Percentiles rank a stretch among this genome's conserved stretches.
phyloP scores from a whole-genome alignment of 768 basidiomycete species.

The Porphyrellus cyaneotinctus region DNA sequence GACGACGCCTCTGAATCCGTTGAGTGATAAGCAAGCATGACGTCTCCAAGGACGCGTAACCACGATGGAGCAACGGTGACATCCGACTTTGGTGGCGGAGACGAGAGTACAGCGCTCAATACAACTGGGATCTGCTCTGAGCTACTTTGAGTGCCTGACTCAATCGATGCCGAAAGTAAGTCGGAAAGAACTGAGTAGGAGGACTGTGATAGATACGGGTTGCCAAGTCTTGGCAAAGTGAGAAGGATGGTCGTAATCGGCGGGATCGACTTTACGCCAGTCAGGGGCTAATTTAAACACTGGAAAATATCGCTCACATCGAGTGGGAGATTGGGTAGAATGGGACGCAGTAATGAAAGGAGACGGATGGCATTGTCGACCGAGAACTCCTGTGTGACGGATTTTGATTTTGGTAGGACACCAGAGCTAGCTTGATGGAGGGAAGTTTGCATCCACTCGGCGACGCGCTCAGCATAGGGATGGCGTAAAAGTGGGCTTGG shows the following conservation, averaged over 20 bases:
- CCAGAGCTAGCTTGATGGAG: slow-evolving; percentile 63
- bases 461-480: slow-evolving; percentile 80
- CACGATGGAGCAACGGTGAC: slow-evolving; percentile 67
- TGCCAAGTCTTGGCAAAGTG: slow-evolving; percentile 79
- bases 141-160: slow-evolving; percentile 47
- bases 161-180: slow-evolving; percentile 56
- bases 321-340: slow-evolving; percentile 56
- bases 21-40: slow-evolving; percentile 60
- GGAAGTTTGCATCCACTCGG: slow-evolving; percentile 70
- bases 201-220: slow-evolving; percentile 84
- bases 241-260: slow-evolving; percentile 68
- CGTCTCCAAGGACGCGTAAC: slow-evolving; percentile 71
- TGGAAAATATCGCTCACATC: slow-evolving; percentile 48
- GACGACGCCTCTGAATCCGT: slow-evolving; percentile 49
- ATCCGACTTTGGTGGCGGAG: slow-evolving; percentile 69
- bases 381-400: slow-evolving; percentile 48
- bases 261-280: slow-evolving; percentile 56
- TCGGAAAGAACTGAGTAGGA: slow-evolving; percentile 84
- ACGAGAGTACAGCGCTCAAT: slow-evolving; percentile 63
- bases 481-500: slow-evolving; percentile 75
- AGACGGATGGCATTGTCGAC: slow-evolving; percentile 76
- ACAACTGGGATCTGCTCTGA: slow-evolving; percentile 56
- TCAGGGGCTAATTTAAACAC: slow-evolving; percentile 12
- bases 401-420: slow-evolving; percentile 58
- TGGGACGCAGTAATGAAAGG: slow-evolving; percentile 66